Base-by-base conservation (phyloP, 2,329 filamentous ascomycete species). In the Aspergillus sp. region DNA sequence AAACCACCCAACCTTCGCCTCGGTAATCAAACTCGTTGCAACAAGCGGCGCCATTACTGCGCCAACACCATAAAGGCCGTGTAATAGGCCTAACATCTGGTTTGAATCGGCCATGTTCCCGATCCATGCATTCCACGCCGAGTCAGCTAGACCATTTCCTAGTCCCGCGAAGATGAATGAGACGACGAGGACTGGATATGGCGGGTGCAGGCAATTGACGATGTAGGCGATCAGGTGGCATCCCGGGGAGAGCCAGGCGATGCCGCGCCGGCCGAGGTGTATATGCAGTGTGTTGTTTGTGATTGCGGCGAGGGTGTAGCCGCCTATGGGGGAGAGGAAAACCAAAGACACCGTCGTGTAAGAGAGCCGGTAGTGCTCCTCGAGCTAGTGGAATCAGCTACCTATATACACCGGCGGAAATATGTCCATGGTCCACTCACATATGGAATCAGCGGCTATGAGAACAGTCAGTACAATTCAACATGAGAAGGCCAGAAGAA, bases 101-200 rank as follows among this genome's bases (percentile, higher is more conserved):
- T 93, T 92, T 7, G 88, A 84, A 57, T 85, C 84, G 12, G 84
- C 81, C 86, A 93, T 90, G 65, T 87, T 88, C 11, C 90, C 90
- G 19, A 86, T 80, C 82, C 82, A 86, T 0, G 83, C 82, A 65
- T 84, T 84, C 79, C 83, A 86, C 6, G 80, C 84, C 0, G 83
- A 82, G 64, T 87, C 76, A 14, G 73, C 71, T 2, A 77, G 62
- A 0, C 76, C 77, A 48, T 77, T 77, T 0, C 76, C 77, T 25
- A 78, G 70, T 0, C 77, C 77, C 0, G 71, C 72, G 40, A 79
- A 70, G 52, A 76, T 69, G 57, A 76, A 78, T 0, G 71, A 71
- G 7, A 74, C 59, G 1, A 77, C 73, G 3, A 78, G 68, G 0
- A 77, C 70, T 0, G 77, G 75, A 52, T 77, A 79, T 0, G 75